Evolutionary conservation across 768 basidiomycete species (phyloP), one percentile per base, ranked within the genome.

Genomic region (Trametes coccinea): DNA sequence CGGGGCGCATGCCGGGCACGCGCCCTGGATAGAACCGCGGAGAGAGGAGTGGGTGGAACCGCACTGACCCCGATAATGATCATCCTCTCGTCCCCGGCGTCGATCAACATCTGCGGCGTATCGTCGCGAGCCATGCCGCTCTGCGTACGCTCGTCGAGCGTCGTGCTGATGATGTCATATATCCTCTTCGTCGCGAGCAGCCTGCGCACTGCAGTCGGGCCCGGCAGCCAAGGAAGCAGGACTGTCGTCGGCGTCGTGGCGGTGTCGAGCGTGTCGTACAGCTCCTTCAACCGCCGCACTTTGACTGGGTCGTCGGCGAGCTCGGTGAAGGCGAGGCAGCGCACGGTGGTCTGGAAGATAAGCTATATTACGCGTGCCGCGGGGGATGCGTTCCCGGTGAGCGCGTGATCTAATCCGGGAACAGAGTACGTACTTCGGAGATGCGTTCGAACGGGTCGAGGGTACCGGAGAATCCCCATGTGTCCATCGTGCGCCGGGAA

Each of bases 141-240:
- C 60, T 80, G 71, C 69, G 84, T 72, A 58, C 90, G 78, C n/a
- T 77, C 75, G 57, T 81, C 78, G 61, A 90, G 83, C 41, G 84
- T 83, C 10, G 71, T 72, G 52, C 78, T 77, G 54, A 91, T 72
- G 64, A 92, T 89, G 64, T 86, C 83, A 70, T 90, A 91, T 58
- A 92, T 86, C 65, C 84, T 77, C 72, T 89, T 91, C 34, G 90
- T 91, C 14, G 90, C 85, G 73, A 83, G 79, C 43, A 89, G 71
- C 70, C 90, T 90, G 67, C 75, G 81, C 55, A 90, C 71, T 84
- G 88, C 88, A 17, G 87, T 86, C 4, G 85, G 86, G 47, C 82
- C 84, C 8, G 90, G 90, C 51, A 92, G 75, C 90, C 90, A 92
- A 40, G 90, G 90, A 33, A 90, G 73, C 14, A 92, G 80, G 57